Evolutionary conservation across 371 early-diverging fungal species (phyloP).

Genomic region (Mucor saturninus): DNA sequence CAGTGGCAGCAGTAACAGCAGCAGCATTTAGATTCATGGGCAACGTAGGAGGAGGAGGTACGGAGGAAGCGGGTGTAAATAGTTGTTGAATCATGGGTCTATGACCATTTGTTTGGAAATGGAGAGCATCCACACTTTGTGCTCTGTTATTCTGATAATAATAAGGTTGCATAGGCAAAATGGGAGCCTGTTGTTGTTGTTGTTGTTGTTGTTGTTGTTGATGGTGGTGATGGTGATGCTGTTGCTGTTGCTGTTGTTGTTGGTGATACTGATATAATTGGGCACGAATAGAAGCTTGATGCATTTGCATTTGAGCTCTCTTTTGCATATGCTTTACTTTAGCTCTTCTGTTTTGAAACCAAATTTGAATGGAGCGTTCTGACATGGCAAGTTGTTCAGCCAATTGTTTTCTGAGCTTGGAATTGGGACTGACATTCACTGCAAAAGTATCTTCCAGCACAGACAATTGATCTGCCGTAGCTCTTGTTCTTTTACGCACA

Average conservation of each 20-base stretch:
- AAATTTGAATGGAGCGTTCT: conserved; percentile 93
- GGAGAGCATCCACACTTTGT: conserved; percentile 45
- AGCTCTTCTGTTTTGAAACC: conserved; percentile 99
- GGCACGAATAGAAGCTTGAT: conserved; percentile 39
- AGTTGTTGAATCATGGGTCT: conserved; percentile 9
- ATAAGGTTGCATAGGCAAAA: conserved; percentile 11
- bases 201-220: conserved; percentile 34
- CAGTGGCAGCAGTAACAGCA: too few relatives aligned
- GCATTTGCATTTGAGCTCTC: conserved; percentile 56
- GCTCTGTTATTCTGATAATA: conserved; percentile 23
- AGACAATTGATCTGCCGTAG: conserved; percentile 76
- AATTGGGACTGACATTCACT: conserved; percentile 74
- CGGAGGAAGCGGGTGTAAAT: conserved; percentile 21
- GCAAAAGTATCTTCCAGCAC: conserved; percentile 79
- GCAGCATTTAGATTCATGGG: too few relatives aligned
- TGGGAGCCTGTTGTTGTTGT: conserved; percentile 1
- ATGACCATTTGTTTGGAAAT: conserved; percentile 9
- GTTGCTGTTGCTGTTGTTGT: conserved; percentile 25
- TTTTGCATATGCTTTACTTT: conserved; percentile 84
- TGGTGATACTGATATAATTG: conserved; percentile 35
- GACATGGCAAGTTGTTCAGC: conserved; percentile 91
- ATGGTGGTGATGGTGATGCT: conserved; percentile 2
- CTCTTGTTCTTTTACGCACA: conserved; percentile 70
- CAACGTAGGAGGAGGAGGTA: conserved; percentile 10
- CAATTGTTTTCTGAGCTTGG: conserved; percentile 83